Percentiles rank a stretch among this genome's conserved stretches.
These are phyloP conservation scores for Trametes polyzona DNA, from an alignment of 1,284 basidiomycete species.

Conservation along the genomic window DNA sequence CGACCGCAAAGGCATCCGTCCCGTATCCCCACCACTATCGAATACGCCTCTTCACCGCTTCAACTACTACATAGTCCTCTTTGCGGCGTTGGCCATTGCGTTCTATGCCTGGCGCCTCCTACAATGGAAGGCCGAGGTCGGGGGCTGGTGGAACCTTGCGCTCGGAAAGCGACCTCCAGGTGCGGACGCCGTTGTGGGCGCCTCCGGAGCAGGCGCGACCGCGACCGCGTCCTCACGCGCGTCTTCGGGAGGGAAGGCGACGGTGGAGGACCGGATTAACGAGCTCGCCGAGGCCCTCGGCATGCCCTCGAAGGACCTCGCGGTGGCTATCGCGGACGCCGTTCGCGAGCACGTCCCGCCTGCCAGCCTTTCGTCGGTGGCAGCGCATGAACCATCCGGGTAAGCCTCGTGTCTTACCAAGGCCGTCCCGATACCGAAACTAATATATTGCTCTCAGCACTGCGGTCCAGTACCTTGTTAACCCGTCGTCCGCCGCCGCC, in stretches of 20 bases:
- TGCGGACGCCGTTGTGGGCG: slow-evolving; percentile 24
- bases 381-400: slow-evolving; percentile 49
- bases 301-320: slow-evolving; percentile 61
- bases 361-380: slow-evolving; percentile 57
- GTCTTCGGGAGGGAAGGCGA: slow-evolving; percentile 27
- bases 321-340: slow-evolving; percentile 61
- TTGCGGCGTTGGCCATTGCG: slow-evolving; percentile 47
- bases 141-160: slow-evolving; percentile 63
- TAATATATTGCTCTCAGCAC: slow-evolving; percentile 21
- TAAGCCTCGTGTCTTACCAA: slow-evolving; percentile 39
- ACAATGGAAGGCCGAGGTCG: slow-evolving; percentile 56
- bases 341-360: slow-evolving; percentile 60
- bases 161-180: slow-evolving; percentile 43
- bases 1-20: slow-evolving; percentile 34
- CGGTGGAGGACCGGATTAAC: slow-evolving; percentile 59
- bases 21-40: slow-evolving; percentile 40
- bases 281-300: slow-evolving; percentile 64
- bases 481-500: slow-evolving; percentile 24
- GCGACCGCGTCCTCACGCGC: background rate
- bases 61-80: slow-evolving; percentile 52
- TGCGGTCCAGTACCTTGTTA: slow-evolving; percentile 31
- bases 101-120: slow-evolving; percentile 54
- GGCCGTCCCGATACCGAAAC: background rate
- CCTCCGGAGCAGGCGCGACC: slow-evolving; percentile 3
- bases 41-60: slow-evolving; percentile 41